A percentile compares a stretch with the other conserved stretches of the same genome.
phyloP scores from a whole-genome alignment of 2,329 filamentous ascomycete genomes.

The Clonostachys rosea region DNA sequence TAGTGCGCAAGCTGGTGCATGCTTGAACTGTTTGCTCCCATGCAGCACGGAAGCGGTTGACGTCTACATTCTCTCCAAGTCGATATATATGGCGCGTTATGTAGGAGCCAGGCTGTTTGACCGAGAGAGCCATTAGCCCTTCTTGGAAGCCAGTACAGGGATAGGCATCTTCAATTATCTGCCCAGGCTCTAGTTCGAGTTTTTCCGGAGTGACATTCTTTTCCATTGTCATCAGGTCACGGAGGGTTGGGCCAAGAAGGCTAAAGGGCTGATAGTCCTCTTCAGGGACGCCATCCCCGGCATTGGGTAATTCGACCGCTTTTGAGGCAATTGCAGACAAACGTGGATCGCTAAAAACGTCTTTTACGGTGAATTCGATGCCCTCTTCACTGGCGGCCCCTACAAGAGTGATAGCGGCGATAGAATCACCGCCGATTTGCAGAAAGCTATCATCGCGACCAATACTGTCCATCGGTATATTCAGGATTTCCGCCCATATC shows the following conservation, averaged over 20 bases:
- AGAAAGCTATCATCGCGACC: constrained; percentile 19
- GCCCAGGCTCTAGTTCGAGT: not conserved
- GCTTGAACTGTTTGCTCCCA: constrained; percentile 9
- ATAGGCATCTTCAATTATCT: constrained; percentile 35
- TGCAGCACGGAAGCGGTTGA: constrained; percentile 5
- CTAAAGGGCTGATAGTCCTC: not conserved
- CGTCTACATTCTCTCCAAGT: constrained; percentile 3
- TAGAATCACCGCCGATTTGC: constrained; percentile 29
- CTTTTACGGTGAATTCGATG: constrained; percentile 28
- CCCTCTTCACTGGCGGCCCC: constrained; percentile 6
- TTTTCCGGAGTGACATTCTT: not conserved
- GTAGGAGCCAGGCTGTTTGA: constrained; percentile 18
- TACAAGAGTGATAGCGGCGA: constrained; percentile 7
- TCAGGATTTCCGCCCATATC: constrained; percentile 20
- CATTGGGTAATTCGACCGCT: not conserved
- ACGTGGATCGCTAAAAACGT: constrained; percentile 20
- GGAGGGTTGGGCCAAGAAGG: not conserved
- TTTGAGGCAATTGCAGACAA: not conserved
- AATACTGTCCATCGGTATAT: not conserved
- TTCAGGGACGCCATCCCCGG: not conserved
- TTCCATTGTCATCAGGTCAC: not conserved
- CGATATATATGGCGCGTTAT: constrained; percentile 7
- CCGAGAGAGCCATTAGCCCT: constrained; percentile 40
- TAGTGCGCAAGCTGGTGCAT: constrained; percentile 8
- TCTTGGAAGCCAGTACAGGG: constrained; percentile 44